These are phyloP conservation scores for Ilex asprella DNA, from an alignment of 257 asterid species.

Conservation along the genomic window DNA sequence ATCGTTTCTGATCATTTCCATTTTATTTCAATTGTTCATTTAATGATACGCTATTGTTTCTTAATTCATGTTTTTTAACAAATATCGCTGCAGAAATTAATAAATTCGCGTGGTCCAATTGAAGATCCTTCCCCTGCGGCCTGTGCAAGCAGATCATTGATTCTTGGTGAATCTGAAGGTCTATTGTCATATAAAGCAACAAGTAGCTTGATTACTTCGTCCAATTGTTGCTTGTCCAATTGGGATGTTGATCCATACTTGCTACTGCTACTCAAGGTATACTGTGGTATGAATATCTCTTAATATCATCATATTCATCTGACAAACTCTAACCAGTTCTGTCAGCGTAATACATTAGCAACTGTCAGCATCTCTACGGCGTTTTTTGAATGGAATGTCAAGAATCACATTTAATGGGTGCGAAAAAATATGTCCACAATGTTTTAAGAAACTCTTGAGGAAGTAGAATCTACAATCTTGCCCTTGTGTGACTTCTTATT, in stretches of 20 bases:
- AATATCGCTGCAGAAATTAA: slow-evolving; percentile 49
- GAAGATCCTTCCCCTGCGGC: slow-evolving; percentile 87
- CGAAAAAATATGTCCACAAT: no score
- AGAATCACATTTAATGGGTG: no score
- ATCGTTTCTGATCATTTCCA: background rate
- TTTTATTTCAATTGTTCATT: background rate
- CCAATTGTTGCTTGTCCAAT: slow-evolving; percentile 62
- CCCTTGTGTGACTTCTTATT: no score
- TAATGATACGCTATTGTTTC: slow-evolving; percentile 2
- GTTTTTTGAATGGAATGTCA: no score
- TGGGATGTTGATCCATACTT: slow-evolving; percentile 61
- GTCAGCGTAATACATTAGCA: no score
- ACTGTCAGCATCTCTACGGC: no score
- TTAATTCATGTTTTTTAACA: slow-evolving; percentile 18
- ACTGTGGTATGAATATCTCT: slow-evolving; percentile 9
- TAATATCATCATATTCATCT: background rate
- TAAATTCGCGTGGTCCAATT: slow-evolving; percentile 52
- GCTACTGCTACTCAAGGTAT: slow-evolving; percentile 87
- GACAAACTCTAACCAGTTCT: background rate
- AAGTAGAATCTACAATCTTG: no score
- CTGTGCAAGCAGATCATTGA: slow-evolving; percentile 50
- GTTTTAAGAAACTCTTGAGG: no score
- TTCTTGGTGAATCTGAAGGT: slow-evolving; percentile 59
- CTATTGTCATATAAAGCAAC: slow-evolving; percentile 60
- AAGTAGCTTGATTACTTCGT: slow-evolving; percentile 56